These are phyloP conservation scores for Penicillium brevicompactum DNA, from an alignment of 2,329 filamentous ascomycete species.

Conservation along the genomic window DNA sequence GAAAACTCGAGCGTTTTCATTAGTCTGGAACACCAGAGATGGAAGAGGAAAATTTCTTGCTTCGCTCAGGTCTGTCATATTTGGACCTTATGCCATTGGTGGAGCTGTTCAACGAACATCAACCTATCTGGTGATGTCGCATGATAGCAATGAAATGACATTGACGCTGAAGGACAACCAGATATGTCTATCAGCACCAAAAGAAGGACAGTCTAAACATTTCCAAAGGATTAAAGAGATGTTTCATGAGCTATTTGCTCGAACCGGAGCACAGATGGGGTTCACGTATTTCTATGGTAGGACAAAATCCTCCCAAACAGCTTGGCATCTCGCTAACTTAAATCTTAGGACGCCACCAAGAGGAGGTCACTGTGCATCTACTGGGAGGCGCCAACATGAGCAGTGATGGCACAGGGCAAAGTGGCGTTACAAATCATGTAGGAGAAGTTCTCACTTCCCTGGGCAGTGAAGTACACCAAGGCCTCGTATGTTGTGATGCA, in stretches of 20 bases:
- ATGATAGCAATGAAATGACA: conserved; percentile 65
- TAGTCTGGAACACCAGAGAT: neutral
- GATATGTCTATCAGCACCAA: conserved; percentile 13
- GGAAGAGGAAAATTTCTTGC: neutral
- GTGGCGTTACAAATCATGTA: conserved; percentile 63
- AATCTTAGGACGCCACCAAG: conserved; percentile 2
- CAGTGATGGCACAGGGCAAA: conserved; percentile 56
- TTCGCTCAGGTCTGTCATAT: conserved; percentile 51
- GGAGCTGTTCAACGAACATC: conserved; percentile 64
- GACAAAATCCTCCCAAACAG: neutral
- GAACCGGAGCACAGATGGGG: conserved; percentile 1
- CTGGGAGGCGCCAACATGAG: conserved; percentile 68
- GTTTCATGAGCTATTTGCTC: conserved; percentile 39
- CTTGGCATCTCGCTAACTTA: neutral
- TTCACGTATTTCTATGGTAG: conserved; percentile 4
- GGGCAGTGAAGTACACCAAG: conserved; percentile 55
- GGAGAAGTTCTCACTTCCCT: conserved; percentile 62
- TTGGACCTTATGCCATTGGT: conserved; percentile 60
- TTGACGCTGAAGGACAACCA: conserved; percentile 62
- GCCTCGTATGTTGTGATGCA: conserved; percentile 64
- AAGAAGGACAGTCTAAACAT: conserved; percentile 15
- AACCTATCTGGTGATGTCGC: conserved; percentile 67
- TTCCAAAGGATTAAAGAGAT: conserved; percentile 15
- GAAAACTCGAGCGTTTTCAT: neutral
- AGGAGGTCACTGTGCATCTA: conserved; percentile 60